Evolutionary conservation across 495 filamentous ascomycete genomes (phyloP).

Genomic region (Talaromyces stipitatus): DNA sequence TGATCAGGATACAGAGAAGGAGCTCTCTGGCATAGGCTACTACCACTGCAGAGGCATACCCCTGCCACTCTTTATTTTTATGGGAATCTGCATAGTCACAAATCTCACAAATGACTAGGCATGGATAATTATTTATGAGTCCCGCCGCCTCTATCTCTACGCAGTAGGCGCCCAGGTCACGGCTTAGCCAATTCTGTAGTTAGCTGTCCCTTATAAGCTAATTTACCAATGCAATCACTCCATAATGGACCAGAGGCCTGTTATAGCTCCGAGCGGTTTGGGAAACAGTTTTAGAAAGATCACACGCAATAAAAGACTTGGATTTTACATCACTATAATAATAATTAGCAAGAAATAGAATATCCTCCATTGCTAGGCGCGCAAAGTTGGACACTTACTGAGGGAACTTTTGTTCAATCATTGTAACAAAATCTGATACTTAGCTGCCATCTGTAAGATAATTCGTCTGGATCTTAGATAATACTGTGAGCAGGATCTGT

Average conservation of each 20-base stretch:
- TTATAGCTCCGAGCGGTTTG: constrained; percentile 9
- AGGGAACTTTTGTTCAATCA: not conserved
- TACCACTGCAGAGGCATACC: constrained; percentile 18
- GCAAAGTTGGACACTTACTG: not conserved
- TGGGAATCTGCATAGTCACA: constrained; percentile 23
- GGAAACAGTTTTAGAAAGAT: constrained; percentile 7
- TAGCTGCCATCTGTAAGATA: constrained; percentile 9
- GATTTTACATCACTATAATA: constrained; percentile 9
- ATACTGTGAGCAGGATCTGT: constrained; percentile 9
- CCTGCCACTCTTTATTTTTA: constrained; percentile 20
- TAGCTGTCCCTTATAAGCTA: constrained; percentile 26
- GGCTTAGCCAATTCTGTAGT: constrained; percentile 19
- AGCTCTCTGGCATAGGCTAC: constrained; percentile 18
- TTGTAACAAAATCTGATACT: constrained; percentile 7
- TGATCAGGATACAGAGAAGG: not conserved
- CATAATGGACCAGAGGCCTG: constrained; percentile 25
- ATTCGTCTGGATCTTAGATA: constrained; percentile 7
- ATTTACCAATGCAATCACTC: constrained; percentile 34
- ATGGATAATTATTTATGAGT: constrained; percentile 16
- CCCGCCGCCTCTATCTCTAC: constrained; percentile 31
- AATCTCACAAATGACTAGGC: constrained; percentile 20
- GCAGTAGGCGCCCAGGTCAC: constrained; percentile 8
- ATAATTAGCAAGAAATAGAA: constrained; percentile 21
- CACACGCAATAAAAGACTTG: constrained; percentile 13
- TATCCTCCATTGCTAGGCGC: constrained; percentile 15